Percentiles rank a stretch among this genome's conserved stretches.
Evolutionary conservation across 805 yeast species (phyloP).

Genomic region (Candida verbasci): DNA sequence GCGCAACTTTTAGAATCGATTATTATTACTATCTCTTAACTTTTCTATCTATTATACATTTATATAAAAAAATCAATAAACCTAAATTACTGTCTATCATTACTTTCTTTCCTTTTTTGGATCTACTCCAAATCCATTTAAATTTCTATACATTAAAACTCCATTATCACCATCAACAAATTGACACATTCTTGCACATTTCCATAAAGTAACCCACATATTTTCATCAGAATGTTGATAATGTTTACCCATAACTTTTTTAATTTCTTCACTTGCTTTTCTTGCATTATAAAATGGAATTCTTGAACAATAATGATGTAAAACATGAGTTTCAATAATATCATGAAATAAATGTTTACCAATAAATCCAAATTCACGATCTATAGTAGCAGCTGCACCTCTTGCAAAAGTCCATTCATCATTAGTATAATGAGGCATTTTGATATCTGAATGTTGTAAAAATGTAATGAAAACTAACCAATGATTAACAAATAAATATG

Average conservation of each 20-base stretch:
- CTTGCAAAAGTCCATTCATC: slow-evolving; percentile 79
- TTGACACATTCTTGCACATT: slow-evolving; percentile 61
- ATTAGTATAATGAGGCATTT: slow-evolving; percentile 75
- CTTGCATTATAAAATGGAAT: slow-evolving; percentile 88
- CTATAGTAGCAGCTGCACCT: slow-evolving; percentile 89
- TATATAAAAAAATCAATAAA: too few relatives aligned
- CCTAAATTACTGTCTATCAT: not conserved
- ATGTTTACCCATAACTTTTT: slow-evolving; percentile 81
- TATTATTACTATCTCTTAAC: too few relatives aligned
- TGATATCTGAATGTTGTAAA: slow-evolving; percentile 77
- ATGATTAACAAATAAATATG: slow-evolving; percentile 79
- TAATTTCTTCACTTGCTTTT: slow-evolving; percentile 71
- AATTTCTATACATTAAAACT: slow-evolving; percentile 70
- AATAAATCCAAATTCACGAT: slow-evolving; percentile 75
- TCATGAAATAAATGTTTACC: slow-evolving; percentile 82
- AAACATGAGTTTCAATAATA: slow-evolving; percentile 85
- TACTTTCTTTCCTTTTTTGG: slow-evolving; percentile 8
- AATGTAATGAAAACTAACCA: slow-evolving; percentile 87
- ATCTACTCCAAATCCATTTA: slow-evolving; percentile 43
- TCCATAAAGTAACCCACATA: slow-evolving; percentile 69
- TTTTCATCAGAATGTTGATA: slow-evolving; percentile 64
- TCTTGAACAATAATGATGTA: slow-evolving; percentile 79
- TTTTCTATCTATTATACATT: too few relatives aligned
- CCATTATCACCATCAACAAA: slow-evolving; percentile 72
- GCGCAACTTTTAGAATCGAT: too few relatives aligned